Evolutionary conservation across 2,329 filamentous ascomycete genomes (phyloP), one percentile per base, ranked within the genome.

Genomic region (Fusarium redolens): DNA sequence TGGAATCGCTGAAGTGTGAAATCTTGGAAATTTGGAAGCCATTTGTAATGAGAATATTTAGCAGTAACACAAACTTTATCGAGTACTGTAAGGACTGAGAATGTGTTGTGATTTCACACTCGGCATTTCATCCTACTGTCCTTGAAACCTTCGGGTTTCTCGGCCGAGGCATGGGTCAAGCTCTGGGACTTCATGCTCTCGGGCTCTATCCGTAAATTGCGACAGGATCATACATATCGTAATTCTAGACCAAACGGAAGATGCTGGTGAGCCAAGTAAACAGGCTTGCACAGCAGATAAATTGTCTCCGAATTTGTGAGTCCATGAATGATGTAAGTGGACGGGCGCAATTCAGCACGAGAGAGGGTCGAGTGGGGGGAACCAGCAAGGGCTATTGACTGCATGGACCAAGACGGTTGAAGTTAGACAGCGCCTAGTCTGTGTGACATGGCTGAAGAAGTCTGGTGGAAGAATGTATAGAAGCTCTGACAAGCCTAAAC

Each of bases 271-370:
- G 28, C 60, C 61, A 50, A 62, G 55, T 50, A 59, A 73, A 65
- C 55, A 67, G 38, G 38, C 60, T 69, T 72, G 50, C 47, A 50
- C 37, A 63, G 28, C 37, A 51, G 31, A 52, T 47, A 67, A 70
- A 61, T 54, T 43, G 59, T 61, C 41, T 35, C 58, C 50, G 41
- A 68, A 72, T 71, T 58, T 72, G 67, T 71, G 71, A 74, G 69
- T 70, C 67, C 67, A 74, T 74, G 59, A 75, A 77, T 77, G 73
- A 76, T 77, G 75, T 77, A 77, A 76, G 70, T 76, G 73, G 73
- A 65, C 68, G 74, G 72, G 71, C 68, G 64, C 68, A 72, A 70
- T 71, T 66, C 58, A 65, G 55, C 64, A 57, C 31, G 48, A 47
- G 68, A 61, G 68, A 54, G 61, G 69, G 58, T 61, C 20, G 60